phyloP scores from a whole-genome alignment of 2,329 filamentous ascomycete species.

The Penicillium sp. region DNA sequence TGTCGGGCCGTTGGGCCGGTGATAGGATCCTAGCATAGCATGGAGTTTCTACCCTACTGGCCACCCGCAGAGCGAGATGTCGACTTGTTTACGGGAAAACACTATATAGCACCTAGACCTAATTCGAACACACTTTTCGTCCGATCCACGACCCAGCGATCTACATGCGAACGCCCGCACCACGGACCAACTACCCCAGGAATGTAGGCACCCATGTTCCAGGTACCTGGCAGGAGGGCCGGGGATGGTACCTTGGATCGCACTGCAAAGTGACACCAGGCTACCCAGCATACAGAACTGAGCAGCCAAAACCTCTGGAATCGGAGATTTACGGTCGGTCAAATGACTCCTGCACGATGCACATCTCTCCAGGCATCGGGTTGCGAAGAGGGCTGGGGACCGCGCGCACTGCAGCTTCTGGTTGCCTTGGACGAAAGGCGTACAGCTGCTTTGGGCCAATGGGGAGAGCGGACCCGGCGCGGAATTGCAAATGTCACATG shows the following conservation, averaged over 20 bases:
- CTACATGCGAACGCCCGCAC: background rate
- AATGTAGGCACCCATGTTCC: constrained; percentile 4
- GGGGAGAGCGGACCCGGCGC: background rate
- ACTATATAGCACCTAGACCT: background rate
- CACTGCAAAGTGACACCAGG: background rate
- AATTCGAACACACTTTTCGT: background rate
- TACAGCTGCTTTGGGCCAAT: background rate
- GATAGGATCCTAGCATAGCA: background rate
- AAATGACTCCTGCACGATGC: constrained; percentile 20
- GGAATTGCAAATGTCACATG: constrained; percentile 2
- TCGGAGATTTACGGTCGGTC: constrained; percentile 17
- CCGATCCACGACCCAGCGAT: background rate
- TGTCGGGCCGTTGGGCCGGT: constrained; percentile 53
- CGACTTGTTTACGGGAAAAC: background rate
- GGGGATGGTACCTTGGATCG: constrained; percentile 1
- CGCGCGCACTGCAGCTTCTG: constrained; percentile 5
- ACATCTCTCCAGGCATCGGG: constrained; percentile 2
- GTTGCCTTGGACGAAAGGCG: constrained; percentile 7
- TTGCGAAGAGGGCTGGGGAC: constrained; percentile 14
- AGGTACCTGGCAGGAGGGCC: constrained; percentile 12
- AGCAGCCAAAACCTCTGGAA: constrained; percentile 6
- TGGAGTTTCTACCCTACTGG: background rate
- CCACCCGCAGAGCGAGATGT: background rate
- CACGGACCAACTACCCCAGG: constrained; percentile 12
- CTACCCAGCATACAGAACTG: background rate